phyloP scores from a whole-genome alignment of 2,329 filamentous ascomycete species.

The Aspergillus tamarii region DNA sequence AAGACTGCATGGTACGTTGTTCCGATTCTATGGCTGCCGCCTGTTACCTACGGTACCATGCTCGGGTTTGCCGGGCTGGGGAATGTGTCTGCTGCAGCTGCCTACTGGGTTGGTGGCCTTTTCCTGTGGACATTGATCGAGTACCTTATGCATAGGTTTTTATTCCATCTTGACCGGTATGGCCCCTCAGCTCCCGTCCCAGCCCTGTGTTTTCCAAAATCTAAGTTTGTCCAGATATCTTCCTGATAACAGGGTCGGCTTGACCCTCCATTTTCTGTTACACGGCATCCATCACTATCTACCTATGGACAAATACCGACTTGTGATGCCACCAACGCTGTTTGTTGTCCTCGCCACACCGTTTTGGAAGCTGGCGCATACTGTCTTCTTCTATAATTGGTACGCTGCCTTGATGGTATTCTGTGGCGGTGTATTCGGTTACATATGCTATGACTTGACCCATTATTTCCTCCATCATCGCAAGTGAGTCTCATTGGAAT shows the following conservation, averaged over 20 bases:
- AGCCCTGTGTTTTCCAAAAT: conserved; percentile 23
- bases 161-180: conserved; percentile 93
- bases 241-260: conserved; percentile 84
- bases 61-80: conserved; percentile 66
- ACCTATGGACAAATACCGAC: conserved; percentile 96
- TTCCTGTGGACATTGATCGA: conserved; percentile 87
- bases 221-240: conserved; percentile 63
- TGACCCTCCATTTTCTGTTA: conserved; percentile 88
- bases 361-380: conserved; percentile 89
- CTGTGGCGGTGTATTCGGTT: conserved; percentile 91
- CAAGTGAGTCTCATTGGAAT: conserved; percentile 60
- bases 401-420: conserved; percentile 75
- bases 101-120: conserved; percentile 72
- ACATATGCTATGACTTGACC: conserved; percentile 94
- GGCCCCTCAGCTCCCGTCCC: conserved; percentile 31
- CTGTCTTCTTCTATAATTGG: conserved; percentile 84
- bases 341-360: conserved; percentile 82
- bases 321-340: conserved; percentile 94
- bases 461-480: conserved; percentile 98
- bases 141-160: conserved; percentile 82
- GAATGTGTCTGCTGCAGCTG: conserved; percentile 51
- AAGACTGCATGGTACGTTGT: conserved; percentile 95
- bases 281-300: conserved; percentile 98
- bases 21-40: conserved; percentile 82
- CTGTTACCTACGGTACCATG: conserved; percentile 71